Conservation (phyloP, 1,284 basidiomycete species). For the Volvariella volvacea region DNA sequence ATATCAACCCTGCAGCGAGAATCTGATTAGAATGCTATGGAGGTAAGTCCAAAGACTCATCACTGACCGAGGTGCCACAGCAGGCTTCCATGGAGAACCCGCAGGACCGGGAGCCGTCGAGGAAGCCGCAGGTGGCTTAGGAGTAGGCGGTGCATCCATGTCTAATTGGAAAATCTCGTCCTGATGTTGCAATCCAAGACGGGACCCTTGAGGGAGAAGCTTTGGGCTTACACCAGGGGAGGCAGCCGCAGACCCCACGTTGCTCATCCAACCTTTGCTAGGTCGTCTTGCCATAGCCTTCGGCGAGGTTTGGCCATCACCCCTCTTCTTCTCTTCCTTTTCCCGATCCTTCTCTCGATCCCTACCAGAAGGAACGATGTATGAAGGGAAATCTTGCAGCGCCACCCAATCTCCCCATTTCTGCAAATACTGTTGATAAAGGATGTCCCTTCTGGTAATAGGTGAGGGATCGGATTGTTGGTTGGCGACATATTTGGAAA, state of each 20-base stretch:
- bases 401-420: conserved; percentile 76
- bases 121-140: conserved; percentile 7
- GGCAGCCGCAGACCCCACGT: no score
- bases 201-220: no score
- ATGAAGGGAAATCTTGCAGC: conserved; percentile 73
- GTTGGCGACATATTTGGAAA: conserved; percentile 54
- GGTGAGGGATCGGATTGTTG: conserved; percentile 68
- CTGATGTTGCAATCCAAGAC: no score
- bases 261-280: no score
- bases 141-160: not conserved
- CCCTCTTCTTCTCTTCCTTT: not conserved
- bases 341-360: not conserved
- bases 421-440: conserved; percentile 56
- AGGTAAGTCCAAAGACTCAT: conserved; percentile 1
- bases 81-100: conserved; percentile 32
- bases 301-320: not conserved
- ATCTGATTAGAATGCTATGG: conserved; percentile 1
- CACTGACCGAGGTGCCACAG: conserved; percentile 35
- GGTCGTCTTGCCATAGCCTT: no score
- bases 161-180: no score
- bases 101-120: conserved; percentile 9
- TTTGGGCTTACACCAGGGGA: no score
- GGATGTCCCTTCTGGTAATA: conserved; percentile 51
- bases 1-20: conserved; percentile 60
- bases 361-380: conserved; percentile 37